These are phyloP conservation scores for Delitschia confertaspora DNA, from an alignment of 495 filamentous ascomycete genomes.

Conservation along the genomic window DNA sequence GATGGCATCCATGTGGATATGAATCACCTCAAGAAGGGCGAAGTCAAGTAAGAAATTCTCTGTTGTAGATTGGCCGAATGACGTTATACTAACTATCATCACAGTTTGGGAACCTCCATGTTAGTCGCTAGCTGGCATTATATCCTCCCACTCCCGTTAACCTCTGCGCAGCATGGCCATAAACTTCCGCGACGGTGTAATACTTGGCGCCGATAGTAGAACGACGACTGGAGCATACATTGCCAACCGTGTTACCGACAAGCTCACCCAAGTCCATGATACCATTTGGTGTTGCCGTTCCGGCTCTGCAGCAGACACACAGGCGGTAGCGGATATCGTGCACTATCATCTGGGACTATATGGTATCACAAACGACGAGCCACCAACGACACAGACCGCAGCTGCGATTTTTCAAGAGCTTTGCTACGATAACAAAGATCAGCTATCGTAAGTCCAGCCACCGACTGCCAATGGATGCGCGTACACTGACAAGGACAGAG, in stretches of 20 bases:
- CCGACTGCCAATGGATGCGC: background rate
- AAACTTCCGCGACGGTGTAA: slow-evolving; percentile 95
- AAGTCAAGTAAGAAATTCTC: slow-evolving; percentile 58
- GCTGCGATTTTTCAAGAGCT: slow-evolving; percentile 94
- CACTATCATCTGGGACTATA: slow-evolving; percentile 93
- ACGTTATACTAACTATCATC: slow-evolving; percentile 25
- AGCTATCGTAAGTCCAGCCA: slow-evolving; percentile 55
- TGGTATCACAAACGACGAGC: slow-evolving; percentile 73
- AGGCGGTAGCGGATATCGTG: slow-evolving; percentile 95
- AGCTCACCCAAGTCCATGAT: slow-evolving; percentile 95
- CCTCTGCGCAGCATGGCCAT: slow-evolving; percentile 62
- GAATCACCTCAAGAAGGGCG: slow-evolving; percentile 85
- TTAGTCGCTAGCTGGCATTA: slow-evolving; percentile 36
- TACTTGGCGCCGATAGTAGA: slow-evolving; percentile 91
- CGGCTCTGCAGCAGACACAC: slow-evolving; percentile 93
- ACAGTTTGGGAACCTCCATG: slow-evolving; percentile 93
- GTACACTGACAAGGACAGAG: slow-evolving; percentile 43
- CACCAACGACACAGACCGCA: slow-evolving; percentile 87
- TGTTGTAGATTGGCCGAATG: no score
- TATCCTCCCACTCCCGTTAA: slow-evolving; percentile 7
- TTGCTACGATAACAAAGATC: slow-evolving; percentile 95
- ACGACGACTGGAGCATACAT: slow-evolving; percentile 99
- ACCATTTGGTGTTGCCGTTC: slow-evolving; percentile 99
- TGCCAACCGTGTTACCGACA: slow-evolving; percentile 97
- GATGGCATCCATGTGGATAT: slow-evolving; percentile 99